Evolutionary conservation across 306 rosid genomes (phyloP).

Genomic region (Medicago ruthenica): DNA sequence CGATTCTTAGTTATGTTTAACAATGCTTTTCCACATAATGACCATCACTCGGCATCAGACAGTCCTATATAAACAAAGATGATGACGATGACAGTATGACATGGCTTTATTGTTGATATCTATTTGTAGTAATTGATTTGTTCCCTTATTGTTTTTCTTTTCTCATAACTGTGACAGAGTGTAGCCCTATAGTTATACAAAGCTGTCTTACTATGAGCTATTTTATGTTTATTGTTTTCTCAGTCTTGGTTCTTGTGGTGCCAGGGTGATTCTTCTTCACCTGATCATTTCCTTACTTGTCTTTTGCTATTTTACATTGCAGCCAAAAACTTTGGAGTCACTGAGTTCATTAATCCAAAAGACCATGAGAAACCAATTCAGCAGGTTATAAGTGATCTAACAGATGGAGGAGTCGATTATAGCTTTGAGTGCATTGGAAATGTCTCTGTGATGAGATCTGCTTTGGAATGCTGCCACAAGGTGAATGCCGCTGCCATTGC

Average conservation of each 20-base stretch:
- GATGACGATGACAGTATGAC: background rate
- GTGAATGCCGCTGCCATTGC: constrained; percentile 45
- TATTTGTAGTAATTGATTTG: constrained; percentile 14
- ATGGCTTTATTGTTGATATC: constrained; percentile 7
- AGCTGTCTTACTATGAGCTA: background rate
- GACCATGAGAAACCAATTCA: constrained; percentile 91
- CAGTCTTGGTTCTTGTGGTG: constrained; percentile 18
- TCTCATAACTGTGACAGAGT: background rate
- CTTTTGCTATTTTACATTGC: constrained; percentile 48
- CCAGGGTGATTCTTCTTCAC: constrained; percentile 2
- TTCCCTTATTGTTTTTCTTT: constrained; percentile 3
- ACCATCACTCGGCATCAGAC: constrained; percentile 1
- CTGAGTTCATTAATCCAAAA: constrained; percentile 91
- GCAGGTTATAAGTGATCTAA: constrained; percentile 79
- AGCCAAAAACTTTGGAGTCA: constrained; percentile 87
- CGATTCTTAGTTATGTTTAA: constrained; percentile 17
- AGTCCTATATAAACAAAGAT: background rate
- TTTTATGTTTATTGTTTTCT: constrained; percentile 7
- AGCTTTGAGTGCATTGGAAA: constrained; percentile 97
- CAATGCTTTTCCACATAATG: constrained; percentile 7
- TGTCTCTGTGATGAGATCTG: constrained; percentile 88
- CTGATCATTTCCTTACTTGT: constrained; percentile 7
- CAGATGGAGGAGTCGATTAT: constrained; percentile 94
- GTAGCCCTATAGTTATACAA: background rate
- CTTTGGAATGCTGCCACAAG: constrained; percentile 93